phyloP scores from a whole-genome alignment of 306 rosid species.

The Styphnolobium japonicum region DNA sequence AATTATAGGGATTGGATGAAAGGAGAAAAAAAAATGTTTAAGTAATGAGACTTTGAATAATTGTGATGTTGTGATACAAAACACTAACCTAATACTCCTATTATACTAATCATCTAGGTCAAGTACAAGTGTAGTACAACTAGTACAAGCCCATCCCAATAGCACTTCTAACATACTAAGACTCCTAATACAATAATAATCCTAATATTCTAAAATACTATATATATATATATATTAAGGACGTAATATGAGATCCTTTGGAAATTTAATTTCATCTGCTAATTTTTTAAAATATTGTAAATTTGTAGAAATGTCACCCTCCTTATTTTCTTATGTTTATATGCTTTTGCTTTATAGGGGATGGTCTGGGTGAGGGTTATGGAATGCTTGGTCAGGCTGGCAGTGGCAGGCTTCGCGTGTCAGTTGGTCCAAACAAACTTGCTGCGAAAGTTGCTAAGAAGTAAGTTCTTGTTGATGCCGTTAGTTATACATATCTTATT shows the following conservation, averaged over 20 bases:
- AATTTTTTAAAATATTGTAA: not conserved
- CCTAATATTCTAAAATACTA: too few relatives aligned
- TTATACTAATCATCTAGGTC: not conserved
- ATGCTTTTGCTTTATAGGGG: conserved; percentile 54
- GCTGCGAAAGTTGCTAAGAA: conserved; percentile 88
- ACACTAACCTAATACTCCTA: not conserved
- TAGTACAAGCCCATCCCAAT: not conserved
- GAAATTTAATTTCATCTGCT: not conserved
- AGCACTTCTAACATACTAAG: not conserved
- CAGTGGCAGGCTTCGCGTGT: conserved; percentile 95
- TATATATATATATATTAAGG: not conserved
- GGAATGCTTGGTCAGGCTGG: conserved; percentile 99
- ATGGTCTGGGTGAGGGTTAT: conserved; percentile 95
- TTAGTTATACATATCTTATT: conserved; percentile 1
- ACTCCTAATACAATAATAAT: not conserved
- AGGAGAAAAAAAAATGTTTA: not conserved
- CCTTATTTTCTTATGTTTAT: conserved; percentile 21
- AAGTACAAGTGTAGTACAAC: not conserved
- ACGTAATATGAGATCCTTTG: not conserved
- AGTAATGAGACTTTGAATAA: not conserved
- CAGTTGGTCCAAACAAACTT: conserved; percentile 81
- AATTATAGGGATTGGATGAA: not conserved
- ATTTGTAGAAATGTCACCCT: not conserved
- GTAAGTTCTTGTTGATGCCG: conserved; percentile 39
- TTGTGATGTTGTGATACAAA: conserved; percentile 3